Conservation (phyloP, 2,329 filamentous ascomycete species). For the Fusarium concolor region DNA sequence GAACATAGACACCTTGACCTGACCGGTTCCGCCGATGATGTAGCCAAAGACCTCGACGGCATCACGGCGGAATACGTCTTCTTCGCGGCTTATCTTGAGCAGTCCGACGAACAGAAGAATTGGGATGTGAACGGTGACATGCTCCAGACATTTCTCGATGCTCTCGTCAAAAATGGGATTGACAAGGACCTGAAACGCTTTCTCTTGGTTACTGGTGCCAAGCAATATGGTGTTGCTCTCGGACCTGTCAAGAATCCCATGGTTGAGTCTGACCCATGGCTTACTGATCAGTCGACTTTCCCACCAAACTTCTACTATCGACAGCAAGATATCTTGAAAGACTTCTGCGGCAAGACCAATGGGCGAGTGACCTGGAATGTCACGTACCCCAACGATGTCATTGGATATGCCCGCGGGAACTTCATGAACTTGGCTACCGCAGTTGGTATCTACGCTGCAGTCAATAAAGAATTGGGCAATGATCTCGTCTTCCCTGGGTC, state of each 20-base stretch:
- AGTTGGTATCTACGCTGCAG: slow-evolving; percentile 3
- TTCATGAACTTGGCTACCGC: slow-evolving; percentile 24
- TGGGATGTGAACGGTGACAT: slow-evolving; percentile 22
- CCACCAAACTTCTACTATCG: slow-evolving; percentile 27
- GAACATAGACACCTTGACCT: slow-evolving; percentile 18
- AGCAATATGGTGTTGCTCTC: slow-evolving; percentile 17
- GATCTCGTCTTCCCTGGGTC: slow-evolving; percentile 1
- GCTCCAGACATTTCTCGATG: slow-evolving; percentile 5
- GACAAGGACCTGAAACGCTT: slow-evolving; percentile 3
- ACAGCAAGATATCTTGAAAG: slow-evolving; percentile 5
- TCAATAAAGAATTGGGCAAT: slow-evolving; percentile 6
- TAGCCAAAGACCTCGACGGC: background rate
- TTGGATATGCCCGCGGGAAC: slow-evolving; percentile 20
- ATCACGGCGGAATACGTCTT: slow-evolving; percentile 14
- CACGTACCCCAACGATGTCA: slow-evolving; percentile 21
- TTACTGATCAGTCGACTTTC: background rate
- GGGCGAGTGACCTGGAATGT: slow-evolving; percentile 1
- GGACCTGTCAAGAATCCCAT: slow-evolving; percentile 17
- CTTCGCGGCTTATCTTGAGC: slow-evolving; percentile 13
- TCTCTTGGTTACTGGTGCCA: background rate
- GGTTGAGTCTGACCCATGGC: slow-evolving; percentile 14
- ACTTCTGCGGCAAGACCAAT: background rate
- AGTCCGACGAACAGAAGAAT: background rate
- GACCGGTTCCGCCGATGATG: background rate
- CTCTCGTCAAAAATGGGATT: background rate